Evolutionary conservation across 768 basidiomycete species (phyloP), one percentile per base, ranked within the genome.

Genomic region (Butyriboletus loyo): DNA sequence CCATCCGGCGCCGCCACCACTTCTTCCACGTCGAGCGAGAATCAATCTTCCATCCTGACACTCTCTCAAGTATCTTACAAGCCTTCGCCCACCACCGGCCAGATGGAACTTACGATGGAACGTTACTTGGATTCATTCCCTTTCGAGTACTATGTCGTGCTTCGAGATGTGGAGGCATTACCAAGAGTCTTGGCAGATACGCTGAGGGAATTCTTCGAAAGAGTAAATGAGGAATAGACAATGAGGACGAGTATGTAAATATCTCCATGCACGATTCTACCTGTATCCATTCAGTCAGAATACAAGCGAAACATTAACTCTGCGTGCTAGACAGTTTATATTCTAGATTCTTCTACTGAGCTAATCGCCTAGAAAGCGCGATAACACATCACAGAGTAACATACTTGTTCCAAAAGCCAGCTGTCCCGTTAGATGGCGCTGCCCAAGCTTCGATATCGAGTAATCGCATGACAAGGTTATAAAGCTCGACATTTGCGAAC

Each of bases 111-210:
- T 53, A 83, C 89, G 64, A 80, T 96, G 73, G 79, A 87, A 61
- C 83, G 92, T 43, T 98, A 99, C 67, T 72, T 98, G 60, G 96
- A 98, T 66, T 86, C 92, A 4, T 98, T 98, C 80, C 97, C 97
- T 0, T 98, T 98, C 73, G 92, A 98, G 72, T 96, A 95, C 65
- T 98, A 93, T 60, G 87, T 98, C 43, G 86, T 99, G n/a, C 69
- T 99, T 46, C 76, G 94, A 53, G 82, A 88, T 58, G 92, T 96
- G 39, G 93, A 96, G 69, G 86, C 92, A 17, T 72, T 99, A 34
- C 96, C 97, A 4, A 89, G 94, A 50, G 91, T 97, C 13, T 73
- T 99, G 58, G 80, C 89, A 21, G 84, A 85, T 42, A 97, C 92
- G 2, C 72, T 99, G 54, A 87, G 89, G 63, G 94, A 98, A 68